Conservation (phyloP, 805 yeast genomes). For the Hanseniaspora vineae region DNA sequence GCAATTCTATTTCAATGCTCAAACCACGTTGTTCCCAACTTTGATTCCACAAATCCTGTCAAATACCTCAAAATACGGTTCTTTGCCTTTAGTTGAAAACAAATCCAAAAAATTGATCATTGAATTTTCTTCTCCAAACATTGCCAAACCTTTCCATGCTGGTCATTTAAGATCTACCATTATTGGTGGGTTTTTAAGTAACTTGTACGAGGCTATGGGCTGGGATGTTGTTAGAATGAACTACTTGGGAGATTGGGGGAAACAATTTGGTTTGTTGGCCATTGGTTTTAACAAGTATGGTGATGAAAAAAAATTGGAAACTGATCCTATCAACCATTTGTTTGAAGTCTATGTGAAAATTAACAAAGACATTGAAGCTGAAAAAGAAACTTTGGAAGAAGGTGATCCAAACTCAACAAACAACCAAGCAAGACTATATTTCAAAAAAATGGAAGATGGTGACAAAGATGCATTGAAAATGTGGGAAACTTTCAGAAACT, state of each 20-base stretch:
- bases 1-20: constrained; percentile 71
- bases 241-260: constrained; percentile 99
- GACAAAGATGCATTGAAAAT: constrained; percentile 63
- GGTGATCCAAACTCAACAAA: constrained; percentile 38
- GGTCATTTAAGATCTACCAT: constrained; percentile 97
- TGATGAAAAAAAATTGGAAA: constrained; percentile 49
- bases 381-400: constrained; percentile 37
- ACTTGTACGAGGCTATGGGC: constrained; percentile 80
- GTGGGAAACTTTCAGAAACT: constrained; percentile 84
- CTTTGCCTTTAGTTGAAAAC: constrained; percentile 56
- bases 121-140: constrained; percentile 95
- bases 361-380: constrained; percentile 57
- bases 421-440: constrained; percentile 75
- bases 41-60: constrained; percentile 59
- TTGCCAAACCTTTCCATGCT: constrained; percentile 99
- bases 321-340: constrained; percentile 86
- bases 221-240: constrained; percentile 89
- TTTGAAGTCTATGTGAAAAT: constrained; percentile 86
- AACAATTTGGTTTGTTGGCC: constrained; percentile 93
- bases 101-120: constrained; percentile 47
- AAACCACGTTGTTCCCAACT: constrained; percentile 44
- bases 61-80: constrained; percentile 53
- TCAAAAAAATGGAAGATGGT: constrained; percentile 88
- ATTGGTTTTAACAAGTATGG: constrained; percentile 87
- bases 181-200: constrained; percentile 90